phyloP scores from a whole-genome alignment of 2,329 filamentous ascomycete genomes.

The Aspergillus intermedius region DNA sequence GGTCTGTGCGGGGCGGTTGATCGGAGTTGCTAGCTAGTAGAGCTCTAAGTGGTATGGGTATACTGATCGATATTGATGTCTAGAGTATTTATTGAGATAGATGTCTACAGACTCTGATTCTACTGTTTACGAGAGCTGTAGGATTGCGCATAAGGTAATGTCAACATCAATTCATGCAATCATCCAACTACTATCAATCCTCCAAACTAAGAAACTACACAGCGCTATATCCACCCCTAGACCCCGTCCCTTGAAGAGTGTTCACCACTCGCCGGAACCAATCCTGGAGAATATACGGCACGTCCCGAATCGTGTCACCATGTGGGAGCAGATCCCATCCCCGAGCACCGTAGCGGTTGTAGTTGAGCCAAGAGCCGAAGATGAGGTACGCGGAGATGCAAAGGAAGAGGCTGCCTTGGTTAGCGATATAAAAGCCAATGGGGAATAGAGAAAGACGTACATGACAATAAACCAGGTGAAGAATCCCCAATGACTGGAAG shows the following conservation, averaged over 20 bases:
- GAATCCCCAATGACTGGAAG: constrained; percentile 72
- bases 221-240: constrained; percentile 87
- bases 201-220: constrained; percentile 41
- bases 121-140: too few species aligned
- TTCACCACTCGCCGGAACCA: constrained; percentile 73
- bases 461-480: constrained; percentile 96
- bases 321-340: constrained; percentile 95
- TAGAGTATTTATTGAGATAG: too few species aligned
- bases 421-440: constrained; percentile 1
- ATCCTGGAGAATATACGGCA: constrained; percentile 88
- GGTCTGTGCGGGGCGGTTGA: constrained; percentile 18
- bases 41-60: too few species aligned
- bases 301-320: constrained; percentile 81
- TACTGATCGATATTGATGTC: too few species aligned
- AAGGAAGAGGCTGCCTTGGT: constrained; percentile 65
- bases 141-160: too few species aligned
- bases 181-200: too few species aligned
- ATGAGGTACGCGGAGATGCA: constrained; percentile 84
- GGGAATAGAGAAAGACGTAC: constrained; percentile 50
- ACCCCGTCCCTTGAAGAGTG: constrained; percentile 75
- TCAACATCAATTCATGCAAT: too few species aligned
- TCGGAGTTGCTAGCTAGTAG: neutral
- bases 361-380: constrained; percentile 98
- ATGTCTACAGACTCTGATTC: too few species aligned
- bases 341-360: constrained; percentile 89